Evolutionary conservation across 1,284 basidiomycete species (phyloP).

Genomic region (Ganoderma leucocontextum): DNA sequence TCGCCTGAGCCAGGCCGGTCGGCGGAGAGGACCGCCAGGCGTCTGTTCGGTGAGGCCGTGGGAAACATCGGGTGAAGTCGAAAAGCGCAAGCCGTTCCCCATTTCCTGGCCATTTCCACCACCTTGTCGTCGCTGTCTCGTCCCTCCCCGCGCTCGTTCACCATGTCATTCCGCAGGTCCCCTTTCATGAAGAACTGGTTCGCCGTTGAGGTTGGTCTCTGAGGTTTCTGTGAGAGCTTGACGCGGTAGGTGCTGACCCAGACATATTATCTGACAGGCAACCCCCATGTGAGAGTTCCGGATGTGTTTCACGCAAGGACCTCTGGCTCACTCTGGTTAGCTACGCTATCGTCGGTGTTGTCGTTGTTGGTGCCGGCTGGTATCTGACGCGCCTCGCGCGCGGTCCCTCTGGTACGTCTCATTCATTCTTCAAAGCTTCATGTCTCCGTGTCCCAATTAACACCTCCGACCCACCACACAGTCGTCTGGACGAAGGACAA

Average conservation of each 20-base stretch:
- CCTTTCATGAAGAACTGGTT: constrained; percentile 79
- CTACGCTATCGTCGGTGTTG: constrained; percentile 74
- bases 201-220: constrained; percentile 71
- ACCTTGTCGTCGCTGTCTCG: constrained; percentile 15
- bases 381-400: constrained; percentile 76
- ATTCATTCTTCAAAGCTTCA: not conserved
- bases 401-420: constrained; percentile 69
- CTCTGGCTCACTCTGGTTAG: constrained; percentile 45
- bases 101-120: constrained; percentile 24
- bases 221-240: constrained; percentile 5
- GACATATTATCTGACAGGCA: constrained; percentile 54
- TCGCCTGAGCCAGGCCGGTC: constrained; percentile 13
- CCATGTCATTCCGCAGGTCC: constrained; percentile 41
- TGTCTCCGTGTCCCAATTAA: not conserved
- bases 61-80: constrained; percentile 35
- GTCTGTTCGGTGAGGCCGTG: constrained; percentile 31
- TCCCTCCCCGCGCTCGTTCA: constrained; percentile 17
- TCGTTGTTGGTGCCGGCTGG: constrained; percentile 74
- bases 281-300: constrained; percentile 72
- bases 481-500: constrained; percentile 85
- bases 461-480: constrained; percentile 38
- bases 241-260: constrained; percentile 1
- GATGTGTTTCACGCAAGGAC: constrained; percentile 10
- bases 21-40: constrained; percentile 23
- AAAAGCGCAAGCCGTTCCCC: constrained; percentile 22